A percentile compares a stretch with the other conserved stretches of the same genome.
Conservation (phyloP, 495 filamentous ascomycete genomes). For the Zalerion maritima region DNA sequence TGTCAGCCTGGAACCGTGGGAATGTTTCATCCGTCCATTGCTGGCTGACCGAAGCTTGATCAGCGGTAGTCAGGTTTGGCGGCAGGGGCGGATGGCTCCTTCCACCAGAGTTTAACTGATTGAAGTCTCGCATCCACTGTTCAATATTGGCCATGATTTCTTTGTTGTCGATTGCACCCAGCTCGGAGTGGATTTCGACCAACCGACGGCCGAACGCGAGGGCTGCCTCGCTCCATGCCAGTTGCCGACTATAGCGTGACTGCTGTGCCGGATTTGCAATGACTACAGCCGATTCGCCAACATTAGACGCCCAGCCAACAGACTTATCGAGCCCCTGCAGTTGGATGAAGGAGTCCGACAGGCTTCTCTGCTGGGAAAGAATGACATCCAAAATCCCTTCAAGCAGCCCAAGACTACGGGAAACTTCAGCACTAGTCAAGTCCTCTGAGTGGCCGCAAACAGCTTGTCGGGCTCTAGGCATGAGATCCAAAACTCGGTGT, state of each 20-base stretch:
- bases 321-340: too few species aligned
- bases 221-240: too few species aligned
- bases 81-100: too few species aligned
- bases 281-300: too few species aligned
- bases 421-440: conserved; percentile 60
- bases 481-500: conserved; percentile 57
- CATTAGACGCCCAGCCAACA: too few species aligned
- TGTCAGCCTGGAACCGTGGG: conserved; percentile 29
- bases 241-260: too few species aligned
- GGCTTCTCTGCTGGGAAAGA: conserved; percentile 47
- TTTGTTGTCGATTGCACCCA: conserved; percentile 35
- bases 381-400: conserved; percentile 63
- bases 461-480: conserved; percentile 49
- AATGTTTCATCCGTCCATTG: too few species aligned
- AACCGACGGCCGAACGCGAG: conserved; percentile 27
- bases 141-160: conserved; percentile 26
- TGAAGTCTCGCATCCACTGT: too few species aligned
- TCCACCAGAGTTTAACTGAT: too few species aligned
- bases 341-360: conserved; percentile 31
- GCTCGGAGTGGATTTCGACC: conserved; percentile 44
- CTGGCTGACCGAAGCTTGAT: too few species aligned
- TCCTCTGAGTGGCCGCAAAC: conserved; percentile 65
- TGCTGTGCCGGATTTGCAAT: too few species aligned
- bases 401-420: conserved; percentile 61
- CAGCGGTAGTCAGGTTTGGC: too few species aligned